Evolutionary conservation across 2,329 filamentous ascomycete species (phyloP), one percentile per base, ranked within the genome.

Genomic region (Alternaria brassicae): DNA sequence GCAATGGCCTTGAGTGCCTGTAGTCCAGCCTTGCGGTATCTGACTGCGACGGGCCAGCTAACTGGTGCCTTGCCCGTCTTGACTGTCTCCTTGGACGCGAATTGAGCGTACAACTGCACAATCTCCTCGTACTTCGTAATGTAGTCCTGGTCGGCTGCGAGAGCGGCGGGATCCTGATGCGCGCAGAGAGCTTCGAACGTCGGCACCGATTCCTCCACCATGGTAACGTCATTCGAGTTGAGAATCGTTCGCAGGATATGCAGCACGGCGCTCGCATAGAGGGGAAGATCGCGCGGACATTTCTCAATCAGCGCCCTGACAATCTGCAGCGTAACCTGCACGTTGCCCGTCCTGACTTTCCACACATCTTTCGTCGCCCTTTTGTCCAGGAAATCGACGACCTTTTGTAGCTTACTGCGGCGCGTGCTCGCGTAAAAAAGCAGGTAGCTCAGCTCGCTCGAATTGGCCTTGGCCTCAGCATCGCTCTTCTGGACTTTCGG

Each of bases 401-500:
- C 93, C 81, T 99, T 99, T 74, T 95, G 92, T 70, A 98, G 88
- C 84, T 98, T 99, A 80, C 91, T 94, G 66, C 92, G 89, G 61
- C 94, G 91, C 70, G 93, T 97, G 75, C 91, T 96, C 62, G 92
- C 93, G 83, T 99, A 98, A 85, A 96, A 98, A 54, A 98, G 88
- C 66, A 99, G 87, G 77, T 98, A 98, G 80, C 92, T 96, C 64
- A 99, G 87, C 83, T 99, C 95, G 81, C 92, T 96, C 67, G 92
- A 92, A 80, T 98, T 98, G 42, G 95, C 93, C 81, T 94, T 96
- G 74, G 97, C 92, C 73, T 97, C 92, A 76, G 93, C 90, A 63
- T 78, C 73, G 70, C 92, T 92, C 81, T 97, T 98, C 66, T 91
- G 91, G 65, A 91, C 93, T 69, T 91, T 90, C 39, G 95, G 95